These are phyloP conservation scores for Prunus yedoensis DNA, from an alignment of 331 rosid genomes.

Conservation along the genomic window DNA sequence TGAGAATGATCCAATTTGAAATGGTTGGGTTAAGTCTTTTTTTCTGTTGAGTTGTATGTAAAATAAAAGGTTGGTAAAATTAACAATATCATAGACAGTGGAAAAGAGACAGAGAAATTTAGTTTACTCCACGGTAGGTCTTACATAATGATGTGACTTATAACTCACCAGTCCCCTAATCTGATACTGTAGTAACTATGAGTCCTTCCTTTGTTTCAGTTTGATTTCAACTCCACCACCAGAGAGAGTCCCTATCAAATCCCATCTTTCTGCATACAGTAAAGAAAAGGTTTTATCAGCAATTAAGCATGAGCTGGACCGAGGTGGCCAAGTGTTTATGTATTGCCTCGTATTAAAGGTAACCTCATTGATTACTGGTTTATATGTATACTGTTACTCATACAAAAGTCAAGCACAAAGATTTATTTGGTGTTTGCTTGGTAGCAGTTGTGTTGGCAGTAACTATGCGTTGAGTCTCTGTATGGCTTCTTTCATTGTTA, in stretches of 20 bases:
- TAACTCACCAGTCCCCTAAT: constrained; percentile 1
- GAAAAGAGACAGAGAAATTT: neutral
- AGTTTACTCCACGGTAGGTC: neutral
- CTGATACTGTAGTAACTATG: constrained; percentile 4
- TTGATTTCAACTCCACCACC: constrained; percentile 97
- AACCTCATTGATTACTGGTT: constrained; percentile 22
- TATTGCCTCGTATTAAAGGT: constrained; percentile 96
- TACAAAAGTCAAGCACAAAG: neutral
- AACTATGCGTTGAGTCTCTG: neutral
- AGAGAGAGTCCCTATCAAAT: constrained; percentile 90
- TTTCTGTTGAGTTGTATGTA: neutral
- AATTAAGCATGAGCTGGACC: constrained; percentile 76
- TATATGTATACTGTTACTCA: neutral
- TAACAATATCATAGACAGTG: neutral
- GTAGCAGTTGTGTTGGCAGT: neutral
- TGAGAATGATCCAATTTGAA: neutral
- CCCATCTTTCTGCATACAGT: constrained; percentile 78
- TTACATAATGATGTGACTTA: neutral
- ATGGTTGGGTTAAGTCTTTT: neutral
- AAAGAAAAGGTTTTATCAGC: constrained; percentile 71
- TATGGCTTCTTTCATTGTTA: neutral
- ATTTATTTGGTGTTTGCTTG: constrained; percentile 19
- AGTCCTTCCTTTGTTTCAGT: constrained; percentile 42
- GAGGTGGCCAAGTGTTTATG: constrained; percentile 92
- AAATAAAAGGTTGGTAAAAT: neutral